A percentile compares a stretch with the other conserved stretches of the same genome.
phyloP scores from a whole-genome alignment of 2,329 filamentous ascomycete genomes.

The Teratosphaeriaceae sp. region DNA sequence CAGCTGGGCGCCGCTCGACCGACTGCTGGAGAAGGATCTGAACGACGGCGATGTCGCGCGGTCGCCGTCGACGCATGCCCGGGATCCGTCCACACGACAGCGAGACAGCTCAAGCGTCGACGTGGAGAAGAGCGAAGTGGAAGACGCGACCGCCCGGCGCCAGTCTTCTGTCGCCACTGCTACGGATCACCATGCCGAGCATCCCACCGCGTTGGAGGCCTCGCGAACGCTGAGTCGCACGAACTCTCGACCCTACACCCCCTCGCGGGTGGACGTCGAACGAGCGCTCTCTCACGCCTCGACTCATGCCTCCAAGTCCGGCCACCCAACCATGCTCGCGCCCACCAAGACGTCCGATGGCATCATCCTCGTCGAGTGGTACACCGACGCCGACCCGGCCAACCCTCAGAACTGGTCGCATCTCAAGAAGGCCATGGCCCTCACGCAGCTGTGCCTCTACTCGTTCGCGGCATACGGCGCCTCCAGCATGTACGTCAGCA shows the following conservation, averaged over 20 bases:
- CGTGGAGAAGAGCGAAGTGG: not conserved
- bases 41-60: too few relatives aligned
- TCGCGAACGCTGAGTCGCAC: not conserved
- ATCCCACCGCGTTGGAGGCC: not conserved
- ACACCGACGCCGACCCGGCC: conserved; percentile 27
- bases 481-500: conserved; percentile 44
- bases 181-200: not conserved
- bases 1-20: conserved; percentile 34
- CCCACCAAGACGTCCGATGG: conserved; percentile 41
- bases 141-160: not conserved
- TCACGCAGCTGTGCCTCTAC: conserved; percentile 40
- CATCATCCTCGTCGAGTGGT: conserved; percentile 44
- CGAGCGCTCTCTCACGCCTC: not conserved
- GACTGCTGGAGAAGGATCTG: not conserved
- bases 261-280: not conserved
- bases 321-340: not conserved
- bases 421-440: conserved; percentile 27
- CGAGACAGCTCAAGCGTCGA: too few relatives aligned
- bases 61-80: too few relatives aligned
- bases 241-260: not conserved
- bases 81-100: not conserved
- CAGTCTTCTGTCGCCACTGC: not conserved
- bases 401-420: conserved; percentile 28
- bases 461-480: conserved; percentile 54
- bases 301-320: too few relatives aligned